phyloP scores from a whole-genome alignment of 805 yeast genomes.

The Wickerhamiella siamensis region DNA sequence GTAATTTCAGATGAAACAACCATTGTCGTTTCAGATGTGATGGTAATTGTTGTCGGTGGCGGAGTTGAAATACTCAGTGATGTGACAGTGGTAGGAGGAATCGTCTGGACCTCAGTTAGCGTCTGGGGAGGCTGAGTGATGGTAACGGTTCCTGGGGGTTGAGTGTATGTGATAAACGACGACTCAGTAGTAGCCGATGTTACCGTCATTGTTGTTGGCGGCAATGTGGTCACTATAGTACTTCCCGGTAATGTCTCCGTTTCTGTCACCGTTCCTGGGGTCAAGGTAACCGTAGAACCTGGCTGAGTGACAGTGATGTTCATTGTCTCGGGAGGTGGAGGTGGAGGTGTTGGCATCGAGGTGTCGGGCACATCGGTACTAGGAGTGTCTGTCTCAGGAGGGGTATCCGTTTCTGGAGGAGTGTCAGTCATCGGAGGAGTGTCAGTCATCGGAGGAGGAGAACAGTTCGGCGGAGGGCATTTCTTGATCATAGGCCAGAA shows the following conservation, averaged over 20 bases:
- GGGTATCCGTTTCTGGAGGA: neutral
- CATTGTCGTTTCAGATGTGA: neutral
- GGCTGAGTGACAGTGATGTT: neutral
- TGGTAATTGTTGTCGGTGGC: conserved; percentile 1
- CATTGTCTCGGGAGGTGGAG: conserved; percentile 3
- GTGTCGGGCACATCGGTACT: neutral
- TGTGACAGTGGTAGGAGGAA: neutral
- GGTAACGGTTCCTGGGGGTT: conserved; percentile 3
- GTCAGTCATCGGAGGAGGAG: neutral
- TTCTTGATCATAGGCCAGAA: conserved; percentile 5
- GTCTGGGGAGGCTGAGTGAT: conserved; percentile 2
- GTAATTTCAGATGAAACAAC: neutral
- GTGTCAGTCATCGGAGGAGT: neutral
- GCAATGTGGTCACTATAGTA: neutral
- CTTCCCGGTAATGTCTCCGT: conserved; percentile 4
- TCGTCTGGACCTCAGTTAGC: neutral
- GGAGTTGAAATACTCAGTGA: neutral
- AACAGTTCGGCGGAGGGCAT: neutral
- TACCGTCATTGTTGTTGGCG: neutral
- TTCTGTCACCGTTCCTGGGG: conserved; percentile 6
- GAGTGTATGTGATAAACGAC: neutral
- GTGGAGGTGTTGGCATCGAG: neutral
- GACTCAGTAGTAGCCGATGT: neutral
- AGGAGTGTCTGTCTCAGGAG: neutral
- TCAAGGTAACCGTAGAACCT: conserved; percentile 4